phyloP scores from a whole-genome alignment of 1,284 basidiomycete species.

The Tilletia caries region DNA sequence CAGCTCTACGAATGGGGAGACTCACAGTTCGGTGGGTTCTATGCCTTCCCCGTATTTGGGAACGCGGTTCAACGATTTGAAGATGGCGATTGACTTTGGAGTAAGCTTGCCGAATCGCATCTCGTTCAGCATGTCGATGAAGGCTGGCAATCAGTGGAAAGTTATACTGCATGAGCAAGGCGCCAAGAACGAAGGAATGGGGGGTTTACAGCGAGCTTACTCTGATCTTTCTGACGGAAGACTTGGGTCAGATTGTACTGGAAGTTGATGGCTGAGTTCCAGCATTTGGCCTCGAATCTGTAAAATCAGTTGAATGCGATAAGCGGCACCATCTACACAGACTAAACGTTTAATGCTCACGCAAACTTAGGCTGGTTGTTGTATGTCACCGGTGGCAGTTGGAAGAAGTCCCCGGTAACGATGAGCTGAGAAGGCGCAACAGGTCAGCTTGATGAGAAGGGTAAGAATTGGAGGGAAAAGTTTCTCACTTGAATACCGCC shows the following conservation, averaged over 20 bases:
- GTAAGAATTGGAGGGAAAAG: too few species aligned
- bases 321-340: constrained; percentile 33
- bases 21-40: constrained; percentile 42
- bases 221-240: constrained; percentile 66
- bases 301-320: constrained; percentile 57
- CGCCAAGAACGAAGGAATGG: too few species aligned
- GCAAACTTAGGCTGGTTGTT: constrained; percentile 28
- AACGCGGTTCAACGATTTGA: neutral
- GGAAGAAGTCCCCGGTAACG: constrained; percentile 92
- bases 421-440: constrained; percentile 64
- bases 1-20: neutral
- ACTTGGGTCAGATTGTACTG: constrained; percentile 86
- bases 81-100: neutral
- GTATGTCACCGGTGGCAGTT: constrained; percentile 80
- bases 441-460: neutral
- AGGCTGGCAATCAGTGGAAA: constrained; percentile 17
- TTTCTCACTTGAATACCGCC: constrained; percentile 72
- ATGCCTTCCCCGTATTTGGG: constrained; percentile 28
- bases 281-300: constrained; percentile 82
- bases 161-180: neutral
- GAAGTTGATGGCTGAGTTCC: constrained; percentile 71
- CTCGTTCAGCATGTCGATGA: constrained; percentile 28
- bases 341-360: neutral
- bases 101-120: constrained; percentile 10
- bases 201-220: constrained; percentile 33